Base-by-base conservation (phyloP, 2,329 filamentous ascomycete species). In the Fusarium keratoplasticum region DNA sequence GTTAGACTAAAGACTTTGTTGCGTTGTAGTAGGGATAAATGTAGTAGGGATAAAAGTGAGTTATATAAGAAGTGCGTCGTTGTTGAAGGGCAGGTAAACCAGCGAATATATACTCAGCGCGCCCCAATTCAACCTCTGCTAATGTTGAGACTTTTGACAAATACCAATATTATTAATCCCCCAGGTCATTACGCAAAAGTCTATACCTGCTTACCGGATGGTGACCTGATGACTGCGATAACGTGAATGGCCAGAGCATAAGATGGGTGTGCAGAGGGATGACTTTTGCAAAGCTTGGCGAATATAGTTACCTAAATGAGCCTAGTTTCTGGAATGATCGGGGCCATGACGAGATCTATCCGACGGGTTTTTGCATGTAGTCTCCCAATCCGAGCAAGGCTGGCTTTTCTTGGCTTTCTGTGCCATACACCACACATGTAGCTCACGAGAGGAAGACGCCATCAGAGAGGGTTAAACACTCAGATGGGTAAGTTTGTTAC, bases 121-220 rank as follows among this genome's bases (percentile, higher is more conserved):
- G 18, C 22, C 6, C 14, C 22, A 27, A 47, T 16, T 18, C 22
- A 18, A 5, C n/a, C 22, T 27, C 8, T 3, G 5, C 5, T 9
- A 18, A 27, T 6, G 2, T 47, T 6, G 8, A 27, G 5, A 2
- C 42, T 6, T 4, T 47, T 47, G 16, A 50, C 44, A 50, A 50
- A 50, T 27, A 27, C 14, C 11, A 18, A 4, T 16, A 50, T 50
- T 50, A 50, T 27, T 50, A 50, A 50, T 50, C 44, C 2, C 1
- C 44, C 0, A 1, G 8, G 1, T 4, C 2, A 2, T 5, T 27
- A 2, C 11, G 2, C 6, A 22, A 16, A 20, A 14, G 3, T 3
- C 1, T 8, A 25, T 29, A 7, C 18, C 7, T 38, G 35, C 35
- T 58, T 38, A 40, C 27, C 20, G 0, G 3, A 31, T 6, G 18